Evolutionary conservation across 2,329 filamentous ascomycete genomes (phyloP).

Genomic region (Ophiocordyceps polyrhachis-furcata): DNA sequence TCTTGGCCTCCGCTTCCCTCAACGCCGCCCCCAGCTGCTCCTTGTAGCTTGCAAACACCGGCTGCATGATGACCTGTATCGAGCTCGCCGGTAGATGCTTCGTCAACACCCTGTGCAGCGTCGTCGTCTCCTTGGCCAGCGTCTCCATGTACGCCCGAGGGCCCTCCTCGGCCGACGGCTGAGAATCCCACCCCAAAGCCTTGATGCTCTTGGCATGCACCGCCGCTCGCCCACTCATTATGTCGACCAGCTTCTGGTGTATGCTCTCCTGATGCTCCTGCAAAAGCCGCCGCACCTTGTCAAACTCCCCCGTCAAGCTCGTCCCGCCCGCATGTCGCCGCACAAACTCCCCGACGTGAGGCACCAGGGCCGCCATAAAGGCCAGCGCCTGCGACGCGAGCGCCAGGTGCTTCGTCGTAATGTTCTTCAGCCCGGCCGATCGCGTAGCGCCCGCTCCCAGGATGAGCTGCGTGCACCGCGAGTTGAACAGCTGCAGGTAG

Average conservation of each 20-base stretch:
- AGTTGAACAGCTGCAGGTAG: conserved; percentile 88
- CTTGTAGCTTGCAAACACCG: conserved; percentile 67
- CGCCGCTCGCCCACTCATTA: conserved; percentile 64
- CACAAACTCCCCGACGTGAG: conserved; percentile 80
- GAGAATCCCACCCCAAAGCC: conserved; percentile 53
- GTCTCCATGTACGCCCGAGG: conserved; percentile 70
- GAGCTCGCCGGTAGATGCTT: conserved; percentile 64
- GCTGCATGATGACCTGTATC: conserved; percentile 66
- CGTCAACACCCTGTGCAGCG: conserved; percentile 63
- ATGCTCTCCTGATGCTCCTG: conserved; percentile 85
- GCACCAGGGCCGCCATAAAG: conserved; percentile 73
- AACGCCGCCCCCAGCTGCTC: conserved; percentile 61
- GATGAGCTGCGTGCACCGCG: conserved; percentile 87
- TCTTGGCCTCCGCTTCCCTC: conserved; percentile 43
- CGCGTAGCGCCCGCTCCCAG: conserved; percentile 81
- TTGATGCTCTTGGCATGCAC: conserved; percentile 59
- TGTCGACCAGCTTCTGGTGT: conserved; percentile 82
- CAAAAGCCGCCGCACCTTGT: conserved; percentile 64
- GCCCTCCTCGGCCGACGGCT: conserved; percentile 7
- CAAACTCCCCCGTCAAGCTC: conserved; percentile 61
- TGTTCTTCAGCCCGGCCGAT: conserved; percentile 82
- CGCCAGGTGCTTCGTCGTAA: conserved; percentile 87
- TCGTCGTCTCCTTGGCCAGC: conserved; percentile 68
- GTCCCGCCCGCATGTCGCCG: conserved; percentile 50
- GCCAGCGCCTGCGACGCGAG: conserved; percentile 76